Evolutionary conservation across 805 yeast genomes (phyloP).

Genomic region (Saccharomycopsis oosterbeekiorum): DNA sequence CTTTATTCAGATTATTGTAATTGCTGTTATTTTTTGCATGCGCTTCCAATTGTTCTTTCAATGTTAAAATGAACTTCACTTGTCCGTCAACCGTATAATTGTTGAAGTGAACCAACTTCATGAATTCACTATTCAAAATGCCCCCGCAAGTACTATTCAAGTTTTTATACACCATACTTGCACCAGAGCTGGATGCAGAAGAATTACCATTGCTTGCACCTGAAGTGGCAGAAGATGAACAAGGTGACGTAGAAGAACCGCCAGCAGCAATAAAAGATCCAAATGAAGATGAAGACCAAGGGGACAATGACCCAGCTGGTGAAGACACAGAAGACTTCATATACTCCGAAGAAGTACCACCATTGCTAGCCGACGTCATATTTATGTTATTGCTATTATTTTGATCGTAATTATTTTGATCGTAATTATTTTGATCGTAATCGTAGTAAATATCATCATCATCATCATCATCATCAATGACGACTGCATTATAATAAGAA

Average conservation of each 20-base stretch:
- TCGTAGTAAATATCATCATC: background rate
- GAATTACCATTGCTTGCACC: background rate
- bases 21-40: background rate
- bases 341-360: background rate
- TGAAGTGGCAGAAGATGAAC: background rate
- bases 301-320: background rate
- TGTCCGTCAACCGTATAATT: constrained; percentile 1
- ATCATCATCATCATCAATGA: background rate
- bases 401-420: background rate
- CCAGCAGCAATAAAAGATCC: background rate
- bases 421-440: background rate
- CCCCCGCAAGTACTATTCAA: constrained; percentile 12
- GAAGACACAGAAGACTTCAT: background rate
- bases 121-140: constrained; percentile 4
- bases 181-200: background rate
- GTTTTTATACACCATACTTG: background rate
- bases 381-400: background rate
- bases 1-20: background rate
- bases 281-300: background rate
- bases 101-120: background rate
- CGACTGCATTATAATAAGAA: background rate
- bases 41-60: constrained; percentile 2
- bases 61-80: background rate
- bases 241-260: background rate
- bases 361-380: background rate